Evolutionary conservation across 2,329 filamentous ascomycete species (phyloP).

Genomic region (Colletotrichum graminicola): DNA sequence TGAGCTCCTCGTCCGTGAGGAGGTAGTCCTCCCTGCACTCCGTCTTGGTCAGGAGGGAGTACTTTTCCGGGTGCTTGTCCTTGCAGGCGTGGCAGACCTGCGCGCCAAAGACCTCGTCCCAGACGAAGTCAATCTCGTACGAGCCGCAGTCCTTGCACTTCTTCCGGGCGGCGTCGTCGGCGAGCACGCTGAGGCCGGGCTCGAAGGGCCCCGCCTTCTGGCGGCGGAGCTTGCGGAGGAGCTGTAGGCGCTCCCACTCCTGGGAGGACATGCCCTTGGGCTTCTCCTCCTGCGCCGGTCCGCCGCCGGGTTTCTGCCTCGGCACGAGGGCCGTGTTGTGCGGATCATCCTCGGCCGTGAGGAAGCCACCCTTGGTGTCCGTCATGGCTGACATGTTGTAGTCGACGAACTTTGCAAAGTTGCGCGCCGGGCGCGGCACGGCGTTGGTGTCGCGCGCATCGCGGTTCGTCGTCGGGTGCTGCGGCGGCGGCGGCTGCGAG

Average conservation of each 20-base stretch:
- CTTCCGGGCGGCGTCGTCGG: constrained; percentile 73
- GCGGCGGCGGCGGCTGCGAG: constrained; percentile 47
- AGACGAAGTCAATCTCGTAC: constrained; percentile 93
- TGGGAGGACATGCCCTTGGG: constrained; percentile 89
- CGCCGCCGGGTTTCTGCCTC: constrained; percentile 52
- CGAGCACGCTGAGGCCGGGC: constrained; percentile 83
- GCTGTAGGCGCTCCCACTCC: constrained; percentile 90
- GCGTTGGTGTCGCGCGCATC: constrained; percentile 71
- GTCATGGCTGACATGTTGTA: constrained; percentile 99
- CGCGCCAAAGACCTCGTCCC: constrained; percentile 85
- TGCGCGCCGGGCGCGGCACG: constrained; percentile 80
- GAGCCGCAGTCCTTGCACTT: constrained; percentile 86
- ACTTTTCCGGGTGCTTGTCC: constrained; percentile 90
- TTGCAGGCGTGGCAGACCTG: constrained; percentile 87
- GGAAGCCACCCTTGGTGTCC: constrained; percentile 95
- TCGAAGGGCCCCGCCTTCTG: constrained; percentile 87
- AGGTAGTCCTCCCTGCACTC: constrained; percentile 97
- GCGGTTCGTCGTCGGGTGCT: constrained; percentile 69
- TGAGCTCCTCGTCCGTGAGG: constrained; percentile 89
- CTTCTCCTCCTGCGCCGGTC: constrained; percentile 68
- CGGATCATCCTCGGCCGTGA: constrained; percentile 92
- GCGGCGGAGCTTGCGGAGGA: constrained; percentile 78
- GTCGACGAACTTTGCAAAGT: constrained; percentile 95
- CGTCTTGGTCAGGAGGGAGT: constrained; percentile 95
- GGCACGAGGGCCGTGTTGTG: constrained; percentile 79